Percentiles rank a stretch among this genome's conserved stretches.
phyloP scores from a whole-genome alignment of 176 grass and related monocot species.

The Ensete glaucum region DNA sequence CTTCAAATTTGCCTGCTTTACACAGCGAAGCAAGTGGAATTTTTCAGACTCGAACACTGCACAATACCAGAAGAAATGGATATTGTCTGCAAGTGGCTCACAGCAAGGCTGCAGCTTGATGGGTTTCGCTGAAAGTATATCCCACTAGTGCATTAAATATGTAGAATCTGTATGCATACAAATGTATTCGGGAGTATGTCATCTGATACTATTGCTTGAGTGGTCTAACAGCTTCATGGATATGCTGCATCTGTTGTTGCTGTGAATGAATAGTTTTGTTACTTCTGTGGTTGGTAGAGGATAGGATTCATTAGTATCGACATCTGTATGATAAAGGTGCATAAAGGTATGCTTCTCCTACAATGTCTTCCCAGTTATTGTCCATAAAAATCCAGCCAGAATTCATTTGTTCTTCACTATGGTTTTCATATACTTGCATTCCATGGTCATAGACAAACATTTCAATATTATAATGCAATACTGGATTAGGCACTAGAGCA shows the following conservation, averaged over 20 bases:
- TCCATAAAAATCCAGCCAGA: too few species aligned
- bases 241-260: background rate
- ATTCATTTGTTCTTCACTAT: too few species aligned
- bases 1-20: conserved; percentile 4
- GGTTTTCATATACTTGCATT: too few species aligned
- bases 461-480: too few species aligned
- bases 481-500: too few species aligned
- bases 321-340: background rate
- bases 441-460: too few species aligned
- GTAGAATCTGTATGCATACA: too few species aligned
- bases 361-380: too few species aligned
- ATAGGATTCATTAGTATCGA: background rate
- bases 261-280: background rate
- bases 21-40: background rate
- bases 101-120: conserved; percentile 54
- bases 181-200: background rate
- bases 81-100: conserved; percentile 81
- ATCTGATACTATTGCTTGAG: too few species aligned
- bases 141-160: background rate
- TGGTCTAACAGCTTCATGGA: too few species aligned
- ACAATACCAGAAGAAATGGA: conserved; percentile 98
- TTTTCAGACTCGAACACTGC: conserved; percentile 70
- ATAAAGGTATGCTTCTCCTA: too few species aligned
- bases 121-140: conserved; percentile 15
- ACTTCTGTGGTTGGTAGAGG: background rate